Conservation (phyloP, 176 grass and related monocot species). For the Ananas comosus region DNA sequence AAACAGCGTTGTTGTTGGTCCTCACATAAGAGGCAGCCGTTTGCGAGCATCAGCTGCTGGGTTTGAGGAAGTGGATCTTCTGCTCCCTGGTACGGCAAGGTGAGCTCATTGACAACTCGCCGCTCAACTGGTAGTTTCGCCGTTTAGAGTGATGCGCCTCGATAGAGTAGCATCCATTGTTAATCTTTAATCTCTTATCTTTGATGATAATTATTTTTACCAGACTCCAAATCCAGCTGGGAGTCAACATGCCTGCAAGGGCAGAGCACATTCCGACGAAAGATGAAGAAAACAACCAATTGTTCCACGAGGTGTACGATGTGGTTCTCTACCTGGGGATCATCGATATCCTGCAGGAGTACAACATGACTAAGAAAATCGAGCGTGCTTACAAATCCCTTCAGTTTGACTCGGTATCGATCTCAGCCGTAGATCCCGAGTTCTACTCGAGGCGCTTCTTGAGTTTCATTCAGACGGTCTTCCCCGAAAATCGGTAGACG, state of each 20-base stretch:
- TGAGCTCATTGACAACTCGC: constrained; percentile 8
- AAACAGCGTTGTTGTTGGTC: constrained; percentile 80
- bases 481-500: constrained; percentile 48
- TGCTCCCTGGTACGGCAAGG: constrained; percentile 96
- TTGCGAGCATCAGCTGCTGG: constrained; percentile 78
- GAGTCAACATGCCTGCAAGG: constrained; percentile 94
- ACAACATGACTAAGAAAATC: constrained; percentile 88
- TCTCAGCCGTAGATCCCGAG: constrained; percentile 69
- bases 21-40: constrained; percentile 84
- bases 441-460: constrained; percentile 77
- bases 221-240: constrained; percentile 93
- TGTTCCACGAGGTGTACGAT: constrained; percentile 62
- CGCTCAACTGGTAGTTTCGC: background rate
- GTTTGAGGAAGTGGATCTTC: constrained; percentile 94
- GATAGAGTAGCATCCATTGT: background rate
- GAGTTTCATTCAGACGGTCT: constrained; percentile 77
- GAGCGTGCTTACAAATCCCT: constrained; percentile 95
- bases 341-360: constrained; percentile 96
- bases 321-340: constrained; percentile 96
- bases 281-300: constrained; percentile 36
- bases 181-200: background rate
- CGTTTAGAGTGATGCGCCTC: background rate
- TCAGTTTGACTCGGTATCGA: constrained; percentile 73
- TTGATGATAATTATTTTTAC: background rate
- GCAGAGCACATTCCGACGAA: constrained; percentile 54